Conservation (phyloP, 2,329 filamentous ascomycete genomes). For the Penicillium sp. region DNA sequence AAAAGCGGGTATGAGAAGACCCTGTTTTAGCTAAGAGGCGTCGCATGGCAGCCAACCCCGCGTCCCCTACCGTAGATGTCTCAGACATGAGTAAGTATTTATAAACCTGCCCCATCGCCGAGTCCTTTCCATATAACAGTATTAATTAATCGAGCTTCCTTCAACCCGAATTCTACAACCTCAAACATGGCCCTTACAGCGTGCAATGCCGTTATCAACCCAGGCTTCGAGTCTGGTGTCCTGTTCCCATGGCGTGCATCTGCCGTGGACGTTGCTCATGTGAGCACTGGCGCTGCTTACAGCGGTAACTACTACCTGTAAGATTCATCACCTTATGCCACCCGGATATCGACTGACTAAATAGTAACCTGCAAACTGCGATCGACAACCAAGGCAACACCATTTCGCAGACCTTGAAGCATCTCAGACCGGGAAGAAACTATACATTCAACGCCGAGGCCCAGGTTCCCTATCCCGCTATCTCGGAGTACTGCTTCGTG, state of each 20-base stretch:
- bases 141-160: background rate
- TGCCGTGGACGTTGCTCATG: slow-evolving; percentile 17
- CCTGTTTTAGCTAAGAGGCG: background rate
- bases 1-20: background rate
- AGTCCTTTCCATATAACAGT: background rate
- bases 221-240: slow-evolving; percentile 23
- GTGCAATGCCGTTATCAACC: slow-evolving; percentile 23
- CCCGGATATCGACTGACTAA: background rate
- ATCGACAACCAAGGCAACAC: slow-evolving; percentile 20
- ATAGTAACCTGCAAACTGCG: slow-evolving; percentile 13
- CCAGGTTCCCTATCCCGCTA: slow-evolving; percentile 4
- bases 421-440: slow-evolving; percentile 11
- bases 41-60: slow-evolving; percentile 1
- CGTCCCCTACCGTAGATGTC: slow-evolving; percentile 2
- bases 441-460: slow-evolving; percentile 21
- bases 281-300: slow-evolving; percentile 19
- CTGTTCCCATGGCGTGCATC: slow-evolving; percentile 22
- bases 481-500: slow-evolving; percentile 15
- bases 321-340: background rate
- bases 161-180: background rate
- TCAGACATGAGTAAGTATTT: background rate
- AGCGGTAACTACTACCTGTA: slow-evolving; percentile 24
- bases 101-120: background rate
- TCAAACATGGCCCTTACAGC: slow-evolving; percentile 16
- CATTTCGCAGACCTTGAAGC: slow-evolving; percentile 18